These are phyloP conservation scores for Lobosporangium transversale DNA, from an alignment of 192 early-diverging fungal genomes.

Conservation along the genomic window DNA sequence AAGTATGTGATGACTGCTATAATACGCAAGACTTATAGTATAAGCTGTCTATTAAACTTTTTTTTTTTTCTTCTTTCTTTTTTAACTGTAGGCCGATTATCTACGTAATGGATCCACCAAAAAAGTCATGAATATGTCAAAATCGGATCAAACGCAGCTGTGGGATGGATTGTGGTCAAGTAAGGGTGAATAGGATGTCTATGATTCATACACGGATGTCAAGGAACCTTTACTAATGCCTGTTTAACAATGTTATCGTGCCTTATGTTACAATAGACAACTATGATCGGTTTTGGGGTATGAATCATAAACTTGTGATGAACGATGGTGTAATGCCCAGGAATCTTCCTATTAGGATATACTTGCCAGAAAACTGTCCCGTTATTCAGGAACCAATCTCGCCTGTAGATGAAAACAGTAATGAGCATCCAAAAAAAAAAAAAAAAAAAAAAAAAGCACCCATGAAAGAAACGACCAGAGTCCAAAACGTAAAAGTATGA, in stretches of 20 bases:
- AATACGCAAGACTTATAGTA: neutral
- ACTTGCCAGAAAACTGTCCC: conserved; percentile 64
- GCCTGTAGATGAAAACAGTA: conserved; percentile 61
- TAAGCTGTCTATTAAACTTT: neutral
- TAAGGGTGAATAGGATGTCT: conserved; percentile 43
- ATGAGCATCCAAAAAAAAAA: neutral
- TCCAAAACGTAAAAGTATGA: no score
- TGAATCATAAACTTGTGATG: conserved; percentile 67
- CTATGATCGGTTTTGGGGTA: conserved; percentile 69
- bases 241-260: no score
- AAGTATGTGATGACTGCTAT: conserved; percentile 52
- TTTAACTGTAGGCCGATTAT: conserved; percentile 73
- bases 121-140: conserved; percentile 86
- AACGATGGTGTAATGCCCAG: conserved; percentile 56
- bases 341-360: conserved; percentile 68
- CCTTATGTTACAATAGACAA: no score
- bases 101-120: conserved; percentile 85
- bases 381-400: conserved; percentile 70
- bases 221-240: no score
- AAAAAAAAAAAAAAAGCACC: neutral
- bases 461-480: no score
- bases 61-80: neutral
- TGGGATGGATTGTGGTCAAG: conserved; percentile 76
- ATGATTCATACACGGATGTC: no score
- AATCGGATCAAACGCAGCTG: conserved; percentile 81